Evolutionary conservation across 805 yeast genomes (phyloP), one percentile per base, ranked within the genome.

Genomic region (Saturnispora sekii): DNA sequence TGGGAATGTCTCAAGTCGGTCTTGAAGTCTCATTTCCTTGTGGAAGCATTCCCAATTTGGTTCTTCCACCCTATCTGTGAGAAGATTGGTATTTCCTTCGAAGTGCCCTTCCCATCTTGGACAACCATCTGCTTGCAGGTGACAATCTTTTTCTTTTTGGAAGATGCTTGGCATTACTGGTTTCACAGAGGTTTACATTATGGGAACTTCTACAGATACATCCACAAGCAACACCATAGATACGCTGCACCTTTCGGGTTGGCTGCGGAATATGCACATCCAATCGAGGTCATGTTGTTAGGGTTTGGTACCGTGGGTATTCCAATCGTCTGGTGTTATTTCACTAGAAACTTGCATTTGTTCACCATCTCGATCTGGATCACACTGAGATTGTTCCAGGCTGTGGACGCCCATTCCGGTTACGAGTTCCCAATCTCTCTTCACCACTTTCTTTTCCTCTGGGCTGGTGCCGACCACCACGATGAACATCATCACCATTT

Each of bases 391-490:
- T 76, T 90, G 55, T 81, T 84, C 71, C 98, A 90, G 73, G 98
- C 98, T 26, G 90, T 90, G 48, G 98, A 90, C 63, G 83, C 97
- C 21, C 98, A 90, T 66, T 88, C 97, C 10, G 98, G 97, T 48
- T 93, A 90, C 66, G 97, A 90, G 63, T 90, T 90, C 78, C 97
- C 98, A 51, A 81, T 94, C 86, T 86, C 96, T 4, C 73, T 90
- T 60, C 93, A 87, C 67, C 87, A 88, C 62, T 79, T 90, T 66
- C 62, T 90, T 49, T 97, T 97, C 40, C 76, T 93, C 68, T 89
- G 97, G 97, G 95, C 97, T 4, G 97, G 97, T 53, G 96, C 97
- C 17, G 96, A 85, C 59, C 97, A 90, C 66, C 97, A 90, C 63
- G 98, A 90, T 66, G 85, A 85, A 66, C 98, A 90, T 63, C 98